phyloP scores from a whole-genome alignment of 257 asterid genomes.

The Scutellaria baicalensis region DNA sequence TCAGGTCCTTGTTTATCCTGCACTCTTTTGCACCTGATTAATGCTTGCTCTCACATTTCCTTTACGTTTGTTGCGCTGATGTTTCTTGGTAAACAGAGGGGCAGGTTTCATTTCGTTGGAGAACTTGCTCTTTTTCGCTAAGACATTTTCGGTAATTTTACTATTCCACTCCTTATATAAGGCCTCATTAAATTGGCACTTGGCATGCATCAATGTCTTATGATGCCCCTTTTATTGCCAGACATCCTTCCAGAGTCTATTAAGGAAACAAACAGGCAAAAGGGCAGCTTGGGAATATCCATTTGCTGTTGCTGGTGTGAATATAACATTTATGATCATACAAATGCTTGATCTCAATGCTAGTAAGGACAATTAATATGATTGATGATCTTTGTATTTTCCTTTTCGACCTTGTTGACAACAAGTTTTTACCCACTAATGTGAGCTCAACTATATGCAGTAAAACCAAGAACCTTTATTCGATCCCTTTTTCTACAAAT shows the following conservation, averaged over 20 bases:
- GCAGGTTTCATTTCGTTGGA: slow-evolving; percentile 87
- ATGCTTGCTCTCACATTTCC: neutral
- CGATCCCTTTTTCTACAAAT: slow-evolving; percentile 48
- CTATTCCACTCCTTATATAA: neutral
- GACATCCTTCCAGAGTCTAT: slow-evolving; percentile 62
- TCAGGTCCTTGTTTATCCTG: slow-evolving; percentile 38
- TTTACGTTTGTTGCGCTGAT: neutral
- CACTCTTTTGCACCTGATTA: neutral
- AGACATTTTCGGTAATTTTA: slow-evolving; percentile 57
- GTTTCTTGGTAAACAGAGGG: slow-evolving; percentile 42
- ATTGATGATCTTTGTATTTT: neutral
- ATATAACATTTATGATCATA: slow-evolving; percentile 75
- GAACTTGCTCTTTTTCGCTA: slow-evolving; percentile 73
- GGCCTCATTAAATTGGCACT: neutral
- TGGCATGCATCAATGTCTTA: neutral
- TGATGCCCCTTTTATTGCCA: neutral
- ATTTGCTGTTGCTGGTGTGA: slow-evolving; percentile 88
- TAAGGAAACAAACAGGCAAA: slow-evolving; percentile 72
- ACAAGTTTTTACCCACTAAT: slow-evolving; percentile 14
- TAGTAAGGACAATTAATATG: slow-evolving; percentile 31
- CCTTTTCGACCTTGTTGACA: neutral
- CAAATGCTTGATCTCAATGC: slow-evolving; percentile 86
- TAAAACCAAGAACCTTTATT: slow-evolving; percentile 54
- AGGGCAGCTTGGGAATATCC: slow-evolving; percentile 90
- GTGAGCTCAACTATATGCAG: slow-evolving; percentile 38